Evolutionary conservation across 257 asterid species (phyloP).

Genomic region (Knoxia roxburghii): DNA sequence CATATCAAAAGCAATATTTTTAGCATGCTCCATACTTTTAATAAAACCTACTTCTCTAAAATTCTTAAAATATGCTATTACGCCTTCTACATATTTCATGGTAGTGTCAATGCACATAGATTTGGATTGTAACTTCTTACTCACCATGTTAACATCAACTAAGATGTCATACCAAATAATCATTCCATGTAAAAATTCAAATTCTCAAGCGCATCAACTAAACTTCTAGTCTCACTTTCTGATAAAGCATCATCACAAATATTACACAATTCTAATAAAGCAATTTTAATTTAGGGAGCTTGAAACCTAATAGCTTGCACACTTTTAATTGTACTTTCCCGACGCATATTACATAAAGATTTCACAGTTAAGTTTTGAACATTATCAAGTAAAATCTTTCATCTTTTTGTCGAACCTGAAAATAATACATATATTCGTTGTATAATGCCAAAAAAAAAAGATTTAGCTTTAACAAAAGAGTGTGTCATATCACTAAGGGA

Average conservation of each 20-base stretch:
- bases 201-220: neutral
- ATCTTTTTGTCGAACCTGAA: neutral
- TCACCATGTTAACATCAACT: neutral
- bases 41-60: too few relatives aligned
- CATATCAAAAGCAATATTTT: too few relatives aligned
- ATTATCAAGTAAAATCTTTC: neutral
- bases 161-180: neutral
- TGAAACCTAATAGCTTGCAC: neutral
- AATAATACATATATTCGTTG: neutral
- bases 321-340: neutral
- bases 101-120: too few relatives aligned
- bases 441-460: neutral
- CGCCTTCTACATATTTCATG: too few relatives aligned
- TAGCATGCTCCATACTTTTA: too few relatives aligned
- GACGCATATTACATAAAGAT: too few relatives aligned
- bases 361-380: neutral
- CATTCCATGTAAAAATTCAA: neutral
- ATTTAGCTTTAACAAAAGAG: neutral
- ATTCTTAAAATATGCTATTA: too few relatives aligned
- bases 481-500: neutral
- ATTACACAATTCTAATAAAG: neutral
- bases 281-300: neutral
- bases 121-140: neutral
- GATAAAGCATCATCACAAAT: neutral
- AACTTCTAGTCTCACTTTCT: neutral